Evolutionary conservation across 2,329 filamentous ascomycete species (phyloP).

Genomic region (Curvularia lunata): DNA sequence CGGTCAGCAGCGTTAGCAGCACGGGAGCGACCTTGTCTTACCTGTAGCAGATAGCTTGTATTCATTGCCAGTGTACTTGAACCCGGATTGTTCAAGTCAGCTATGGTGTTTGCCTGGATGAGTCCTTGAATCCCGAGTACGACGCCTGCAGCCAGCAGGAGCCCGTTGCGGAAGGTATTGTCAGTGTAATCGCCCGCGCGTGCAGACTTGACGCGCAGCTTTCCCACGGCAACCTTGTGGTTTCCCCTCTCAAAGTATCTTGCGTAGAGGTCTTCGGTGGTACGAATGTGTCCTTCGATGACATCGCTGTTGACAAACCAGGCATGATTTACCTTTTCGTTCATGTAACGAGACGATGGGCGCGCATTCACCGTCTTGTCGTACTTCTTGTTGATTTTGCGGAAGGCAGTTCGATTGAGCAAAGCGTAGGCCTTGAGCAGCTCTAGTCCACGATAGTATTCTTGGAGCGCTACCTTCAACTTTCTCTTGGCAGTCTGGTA

Average conservation of each 20-base stretch:
- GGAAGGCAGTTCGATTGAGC: constrained; percentile 89
- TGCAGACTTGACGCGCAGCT: constrained; percentile 75
- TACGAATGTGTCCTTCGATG: constrained; percentile 78
- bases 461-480: constrained; percentile 86
- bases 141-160: constrained; percentile 51
- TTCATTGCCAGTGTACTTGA: constrained; percentile 29
- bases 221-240: constrained; percentile 86
- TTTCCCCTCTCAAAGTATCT: constrained; percentile 94
- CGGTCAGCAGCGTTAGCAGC: constrained; percentile 42
- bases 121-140: constrained; percentile 55
- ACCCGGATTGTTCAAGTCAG: constrained; percentile 25
- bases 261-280: constrained; percentile 89
- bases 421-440: constrained; percentile 89
- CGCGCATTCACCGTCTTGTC: constrained; percentile 86
- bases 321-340: constrained; percentile 86
- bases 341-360: constrained; percentile 81
- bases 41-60: constrained; percentile 67
- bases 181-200: constrained; percentile 65
- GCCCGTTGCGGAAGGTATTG: constrained; percentile 65
- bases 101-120: constrained; percentile 47
- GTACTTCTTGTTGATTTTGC: constrained; percentile 99
- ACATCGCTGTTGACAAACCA: constrained; percentile 92
- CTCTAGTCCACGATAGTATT: constrained; percentile 91
- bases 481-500: constrained; percentile 90
- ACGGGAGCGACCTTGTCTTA: constrained; percentile 61